phyloP scores from a whole-genome alignment of 2,329 filamentous ascomycete genomes.

The Aspergillus fumigatus region DNA sequence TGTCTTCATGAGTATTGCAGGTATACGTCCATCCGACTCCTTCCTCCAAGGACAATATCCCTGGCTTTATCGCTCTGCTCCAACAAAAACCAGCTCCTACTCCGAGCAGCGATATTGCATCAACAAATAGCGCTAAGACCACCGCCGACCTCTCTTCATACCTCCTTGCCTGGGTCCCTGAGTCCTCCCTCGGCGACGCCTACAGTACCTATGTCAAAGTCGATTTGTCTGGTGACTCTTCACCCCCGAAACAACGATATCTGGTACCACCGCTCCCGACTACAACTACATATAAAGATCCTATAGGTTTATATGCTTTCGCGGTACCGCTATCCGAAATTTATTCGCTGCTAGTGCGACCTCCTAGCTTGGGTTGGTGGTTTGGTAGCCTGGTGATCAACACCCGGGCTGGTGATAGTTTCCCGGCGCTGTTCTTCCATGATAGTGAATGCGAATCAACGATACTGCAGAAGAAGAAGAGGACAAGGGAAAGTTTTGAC shows the following conservation, averaged over 20 bases:
- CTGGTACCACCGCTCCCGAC: conserved; percentile 89
- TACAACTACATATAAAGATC: conserved; percentile 67
- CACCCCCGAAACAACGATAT: conserved; percentile 78
- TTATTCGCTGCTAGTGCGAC: conserved; percentile 83
- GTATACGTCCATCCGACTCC: conserved; percentile 95
- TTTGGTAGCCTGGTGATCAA: conserved; percentile 95
- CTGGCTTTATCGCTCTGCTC: conserved; percentile 86
- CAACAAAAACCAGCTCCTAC: conserved; percentile 66
- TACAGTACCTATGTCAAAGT: conserved; percentile 93
- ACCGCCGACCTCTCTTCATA: conserved; percentile 61
- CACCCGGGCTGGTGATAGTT: conserved; percentile 81
- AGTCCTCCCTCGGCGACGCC: conserved; percentile 78
- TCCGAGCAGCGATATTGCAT: conserved; percentile 31
- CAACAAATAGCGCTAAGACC: conserved; percentile 40
- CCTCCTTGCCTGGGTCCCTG: conserved; percentile 88
- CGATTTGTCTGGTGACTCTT: conserved; percentile 75
- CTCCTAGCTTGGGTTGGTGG: conserved; percentile 96
- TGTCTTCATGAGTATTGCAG: conserved; percentile 38
- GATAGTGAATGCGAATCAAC: conserved; percentile 96
- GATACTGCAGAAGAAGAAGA: conserved; percentile 85
- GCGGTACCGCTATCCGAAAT: conserved; percentile 85
- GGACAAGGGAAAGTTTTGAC: conserved; percentile 79
- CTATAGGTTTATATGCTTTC: conserved; percentile 79
- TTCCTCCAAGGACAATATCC: conserved; percentile 90
- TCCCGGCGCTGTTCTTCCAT: conserved; percentile 95